Conservation (phyloP, 257 asterid genomes). For the Voacanga thouarsii region DNA sequence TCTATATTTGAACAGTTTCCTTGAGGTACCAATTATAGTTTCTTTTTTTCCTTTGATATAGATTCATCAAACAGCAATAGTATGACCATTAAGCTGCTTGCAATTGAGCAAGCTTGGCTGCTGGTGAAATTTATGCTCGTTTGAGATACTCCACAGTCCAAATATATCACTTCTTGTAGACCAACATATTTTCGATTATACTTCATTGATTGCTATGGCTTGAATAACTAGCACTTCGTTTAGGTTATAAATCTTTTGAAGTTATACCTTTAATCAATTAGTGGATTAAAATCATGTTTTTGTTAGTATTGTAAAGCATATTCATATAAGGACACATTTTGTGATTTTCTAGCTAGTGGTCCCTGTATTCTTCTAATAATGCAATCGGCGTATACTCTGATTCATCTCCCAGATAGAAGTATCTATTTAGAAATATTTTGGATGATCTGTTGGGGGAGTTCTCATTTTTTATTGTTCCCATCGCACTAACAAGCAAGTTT, state of each 20-base stretch:
- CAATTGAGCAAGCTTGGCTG: not conserved
- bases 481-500: not conserved
- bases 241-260: not conserved
- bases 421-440: not conserved
- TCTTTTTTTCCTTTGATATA: not conserved
- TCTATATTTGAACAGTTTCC: constrained; percentile 43
- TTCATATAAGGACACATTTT: not conserved
- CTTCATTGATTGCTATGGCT: not conserved
- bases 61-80: not conserved
- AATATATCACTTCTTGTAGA: not conserved
- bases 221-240: not conserved
- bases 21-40: constrained; percentile 39
- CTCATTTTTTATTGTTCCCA: not conserved
- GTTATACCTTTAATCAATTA: not conserved
- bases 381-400: not conserved
- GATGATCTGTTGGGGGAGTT: not conserved
- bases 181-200: not conserved
- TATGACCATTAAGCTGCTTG: not conserved
- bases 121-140: not conserved
- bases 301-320: not conserved
- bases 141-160: not conserved
- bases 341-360: not conserved
- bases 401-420: not conserved
- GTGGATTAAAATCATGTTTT: not conserved
- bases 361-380: not conserved